phyloP scores from a whole-genome alignment of 495 filamentous ascomycete genomes.

The Podospora bellae-mahoneyi region DNA sequence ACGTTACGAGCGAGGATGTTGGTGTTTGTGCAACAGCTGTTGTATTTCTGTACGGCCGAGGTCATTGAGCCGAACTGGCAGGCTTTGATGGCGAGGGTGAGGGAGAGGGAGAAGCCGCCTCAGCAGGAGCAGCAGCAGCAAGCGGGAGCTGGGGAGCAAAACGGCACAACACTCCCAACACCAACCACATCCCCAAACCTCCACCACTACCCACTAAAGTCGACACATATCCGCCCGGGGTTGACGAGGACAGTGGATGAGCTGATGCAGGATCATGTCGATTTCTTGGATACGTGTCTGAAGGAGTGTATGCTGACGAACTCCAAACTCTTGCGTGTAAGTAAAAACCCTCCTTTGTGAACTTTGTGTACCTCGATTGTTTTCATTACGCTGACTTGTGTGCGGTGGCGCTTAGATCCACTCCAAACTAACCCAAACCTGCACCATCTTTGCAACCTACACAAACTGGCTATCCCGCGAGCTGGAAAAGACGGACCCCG shows the following conservation, averaged over 20 bases:
- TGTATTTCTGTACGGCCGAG: constrained; percentile 95
- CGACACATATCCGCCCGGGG: constrained; percentile 18
- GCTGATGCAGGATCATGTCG: constrained; percentile 98
- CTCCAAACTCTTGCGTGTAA: constrained; percentile 82
- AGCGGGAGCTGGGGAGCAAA: constrained; percentile 44
- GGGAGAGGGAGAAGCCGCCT: constrained; percentile 46
- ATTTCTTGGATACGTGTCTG: constrained; percentile 94
- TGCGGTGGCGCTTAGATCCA: constrained; percentile 63
- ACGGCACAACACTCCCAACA: constrained; percentile 12
- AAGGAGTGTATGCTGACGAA: constrained; percentile 99
- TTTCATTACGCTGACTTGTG: too few species aligned
- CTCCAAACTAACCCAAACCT: constrained; percentile 89
- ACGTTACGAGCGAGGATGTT: constrained; percentile 90
- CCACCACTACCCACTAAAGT: neutral
- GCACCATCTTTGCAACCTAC: constrained; percentile 86
- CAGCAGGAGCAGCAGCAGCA: neutral
- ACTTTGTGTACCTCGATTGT: too few species aligned
- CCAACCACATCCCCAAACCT: neutral
- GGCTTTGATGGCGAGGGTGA: constrained; percentile 78
- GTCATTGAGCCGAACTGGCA: constrained; percentile 99
- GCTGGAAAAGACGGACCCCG: constrained; percentile 71
- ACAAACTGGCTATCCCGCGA: constrained; percentile 74
- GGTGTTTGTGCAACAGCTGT: constrained; percentile 90
- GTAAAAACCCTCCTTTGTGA: constrained; percentile 19
- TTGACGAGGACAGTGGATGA: constrained; percentile 89